A percentile compares a stretch with the other conserved stretches of the same genome.
Evolutionary conservation across 768 basidiomycete species (phyloP).

Genomic region (Xerocomellus amylosporus): DNA sequence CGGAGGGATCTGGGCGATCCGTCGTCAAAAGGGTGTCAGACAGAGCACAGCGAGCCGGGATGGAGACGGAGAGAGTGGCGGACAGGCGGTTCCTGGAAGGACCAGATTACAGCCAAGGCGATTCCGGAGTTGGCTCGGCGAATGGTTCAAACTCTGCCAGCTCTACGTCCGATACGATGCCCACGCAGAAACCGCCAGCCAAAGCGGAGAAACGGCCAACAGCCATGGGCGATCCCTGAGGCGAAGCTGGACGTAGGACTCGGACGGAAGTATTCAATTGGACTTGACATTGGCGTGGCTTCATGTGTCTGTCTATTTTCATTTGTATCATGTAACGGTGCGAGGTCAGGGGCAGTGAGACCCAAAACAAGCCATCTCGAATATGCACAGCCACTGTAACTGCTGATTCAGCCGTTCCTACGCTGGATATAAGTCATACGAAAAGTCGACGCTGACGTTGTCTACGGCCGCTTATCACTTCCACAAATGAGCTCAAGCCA

Average conservation of each 20-base stretch:
- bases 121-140: background rate
- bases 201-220: constrained; percentile 6
- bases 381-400: constrained; percentile 27
- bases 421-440: constrained; percentile 14
- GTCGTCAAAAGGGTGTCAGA: background rate
- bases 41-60: background rate
- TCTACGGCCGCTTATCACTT: constrained; percentile 17
- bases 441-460: constrained; percentile 7
- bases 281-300: background rate
- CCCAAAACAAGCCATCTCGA: background rate
- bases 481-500: constrained; percentile 51
- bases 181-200: constrained; percentile 11
- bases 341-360: background rate
- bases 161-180: constrained; percentile 9
- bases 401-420: constrained; percentile 25
- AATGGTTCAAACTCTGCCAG: background rate
- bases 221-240: constrained; percentile 1
- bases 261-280: background rate
- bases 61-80: background rate
- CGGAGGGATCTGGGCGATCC: background rate
- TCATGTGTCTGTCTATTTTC: background rate
- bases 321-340: constrained; percentile 6
- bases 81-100: constrained; percentile 19
- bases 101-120: constrained; percentile 29
- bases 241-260: background rate